Evolutionary conservation across 2,329 filamentous ascomycete genomes (phyloP), one percentile per base, ranked within the genome.

Genomic region (Cryphonectria carpinicola): DNA sequence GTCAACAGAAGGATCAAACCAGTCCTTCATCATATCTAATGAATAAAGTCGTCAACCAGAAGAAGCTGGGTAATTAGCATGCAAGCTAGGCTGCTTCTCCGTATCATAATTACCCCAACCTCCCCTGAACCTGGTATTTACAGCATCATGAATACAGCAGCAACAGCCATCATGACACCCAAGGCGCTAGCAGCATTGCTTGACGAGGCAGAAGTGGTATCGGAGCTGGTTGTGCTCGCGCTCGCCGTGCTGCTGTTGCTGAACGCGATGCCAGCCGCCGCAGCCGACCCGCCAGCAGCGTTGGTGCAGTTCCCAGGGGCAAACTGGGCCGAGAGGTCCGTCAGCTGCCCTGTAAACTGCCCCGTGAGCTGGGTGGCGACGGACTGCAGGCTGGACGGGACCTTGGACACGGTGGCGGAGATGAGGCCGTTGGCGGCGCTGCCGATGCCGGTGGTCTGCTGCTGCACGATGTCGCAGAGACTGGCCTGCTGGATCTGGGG

Each of bases 251-350:
- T 64, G 58, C 63, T 28, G 67, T 70, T 71, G 49, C 58, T 35
- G 32, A 66, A 63, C 4, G 63, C 54, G 41, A 71, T 69, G 14
- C 70, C 70, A 7, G 70, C 70, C 19, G 25, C 60, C 22, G 69
- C 65, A 19, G 64, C 67, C 5, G 64, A 61, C 1, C 67, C 70
- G 8, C 67, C 70, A 0, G 70, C 68, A 14, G 70, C 66, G 72
- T 77, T 73, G 74, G 76, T 77, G 74, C 78, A 80, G 75, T 78
- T 79, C 37, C 70, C 68, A n/a, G 75, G 63, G 52, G 73, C 74
- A 67, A 80, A 80, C 69, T 74, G 72, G 25, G 63, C 66, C 68
- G 76, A 71, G 58, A 74, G 74, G n/a, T 75, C 72, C 63, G 61
- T 28, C 11, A 80, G 73, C 43, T 75, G 73, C 54, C 74, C 58